Base-by-base conservation (phyloP, 768 basidiomycete genomes). In the Pseudohyphozyma bogoriensis region DNA sequence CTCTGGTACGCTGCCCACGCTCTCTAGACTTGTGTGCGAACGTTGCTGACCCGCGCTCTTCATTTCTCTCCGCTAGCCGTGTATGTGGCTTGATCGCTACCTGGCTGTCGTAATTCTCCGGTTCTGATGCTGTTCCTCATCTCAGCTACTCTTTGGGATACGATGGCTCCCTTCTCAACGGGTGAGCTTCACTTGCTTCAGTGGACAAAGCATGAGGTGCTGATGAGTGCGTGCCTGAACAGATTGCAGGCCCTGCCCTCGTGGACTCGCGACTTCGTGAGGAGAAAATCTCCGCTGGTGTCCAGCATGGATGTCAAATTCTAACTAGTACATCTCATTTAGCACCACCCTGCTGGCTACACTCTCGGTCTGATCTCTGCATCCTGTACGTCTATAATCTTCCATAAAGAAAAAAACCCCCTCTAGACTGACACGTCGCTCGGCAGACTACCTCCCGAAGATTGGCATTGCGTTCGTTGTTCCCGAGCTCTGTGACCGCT, bases 311-410 rank as follows among this genome's bases (percentile, higher is more conserved):
- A 28, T 31, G 5, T n/a, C 11, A 5, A 8, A 26, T 26, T 28
- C 7, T 6, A 5, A 13, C 24, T 47, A 10, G 29, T 18, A 5
- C 46, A 15, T 26, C 24, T 9, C 20, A n/a, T 5, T 31, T 10
- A 31, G n/a, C 12, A 47, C 26, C 26, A 26, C 7, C 46, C 46
- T 5, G n/a, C 46, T 8, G 46, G 46, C 13, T 28, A 47, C 46
- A n/a, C 24, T 10, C 46, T 47, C 24, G 46, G 46, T 31, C 28
- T 47, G 7, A 66, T 70, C 59, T 56, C 57, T 0, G 69, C 71
- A 11, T 49, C 52, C 2, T 42, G n/a, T n/a, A n/a, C n/a, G n/a
- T n/a, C n/a, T n/a, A n/a, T n/a, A n/a, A n/a, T n/a, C n/a, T n/a
- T n/a, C n/a, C n/a, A n/a, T n/a, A n/a, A n/a, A n/a, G n/a, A n/a